A percentile compares a stretch with the other conserved stretches of the same genome.
phyloP scores from a whole-genome alignment of 495 filamentous ascomycete species.

The Lophiostoma macrostomum region DNA sequence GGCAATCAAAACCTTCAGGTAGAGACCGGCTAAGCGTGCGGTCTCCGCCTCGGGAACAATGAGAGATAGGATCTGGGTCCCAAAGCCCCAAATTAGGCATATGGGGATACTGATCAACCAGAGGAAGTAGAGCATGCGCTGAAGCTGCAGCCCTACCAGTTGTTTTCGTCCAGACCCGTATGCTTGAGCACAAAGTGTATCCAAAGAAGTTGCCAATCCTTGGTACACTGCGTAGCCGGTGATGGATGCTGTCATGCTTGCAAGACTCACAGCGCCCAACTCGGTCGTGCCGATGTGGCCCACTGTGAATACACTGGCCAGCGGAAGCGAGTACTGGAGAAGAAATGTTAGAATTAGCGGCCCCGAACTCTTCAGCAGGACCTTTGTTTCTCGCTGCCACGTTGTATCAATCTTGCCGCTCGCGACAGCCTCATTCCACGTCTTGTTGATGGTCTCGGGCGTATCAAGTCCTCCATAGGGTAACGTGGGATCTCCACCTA shows the following conservation, averaged over 20 bases:
- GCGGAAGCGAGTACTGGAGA: conserved; percentile 68
- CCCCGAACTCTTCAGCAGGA: conserved; percentile 56
- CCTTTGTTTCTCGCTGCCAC: conserved; percentile 39
- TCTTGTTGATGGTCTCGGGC: conserved; percentile 36
- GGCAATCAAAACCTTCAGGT: conserved; percentile 60
- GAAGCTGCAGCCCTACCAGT: conserved; percentile 67
- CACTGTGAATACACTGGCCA: conserved; percentile 59
- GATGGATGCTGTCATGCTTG: conserved; percentile 70
- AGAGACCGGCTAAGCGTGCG: conserved; percentile 62
- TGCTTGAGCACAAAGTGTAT: conserved; percentile 72
- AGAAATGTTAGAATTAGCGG: conserved; percentile 67
- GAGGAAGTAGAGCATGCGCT: conserved; percentile 67
- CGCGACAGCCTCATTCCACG: conserved; percentile 30
- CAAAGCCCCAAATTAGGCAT: conserved; percentile 56
- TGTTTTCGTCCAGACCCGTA: conserved; percentile 66
- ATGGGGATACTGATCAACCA: conserved; percentile 63
- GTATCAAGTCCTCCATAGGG: conserved; percentile 43
- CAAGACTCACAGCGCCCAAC: conserved; percentile 53
- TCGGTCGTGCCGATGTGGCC: conserved; percentile 35
- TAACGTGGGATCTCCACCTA: conserved; percentile 37
- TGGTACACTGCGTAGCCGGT: conserved; percentile 69
- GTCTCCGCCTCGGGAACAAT: conserved; percentile 62
- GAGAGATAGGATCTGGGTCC: conserved; percentile 51
- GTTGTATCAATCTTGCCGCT: conserved; percentile 31
- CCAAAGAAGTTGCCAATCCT: conserved; percentile 65